Evolutionary conservation across 2,329 filamentous ascomycete genomes (phyloP), one percentile per base, ranked within the genome.

Genomic region (Paramyrothecium roridum): DNA sequence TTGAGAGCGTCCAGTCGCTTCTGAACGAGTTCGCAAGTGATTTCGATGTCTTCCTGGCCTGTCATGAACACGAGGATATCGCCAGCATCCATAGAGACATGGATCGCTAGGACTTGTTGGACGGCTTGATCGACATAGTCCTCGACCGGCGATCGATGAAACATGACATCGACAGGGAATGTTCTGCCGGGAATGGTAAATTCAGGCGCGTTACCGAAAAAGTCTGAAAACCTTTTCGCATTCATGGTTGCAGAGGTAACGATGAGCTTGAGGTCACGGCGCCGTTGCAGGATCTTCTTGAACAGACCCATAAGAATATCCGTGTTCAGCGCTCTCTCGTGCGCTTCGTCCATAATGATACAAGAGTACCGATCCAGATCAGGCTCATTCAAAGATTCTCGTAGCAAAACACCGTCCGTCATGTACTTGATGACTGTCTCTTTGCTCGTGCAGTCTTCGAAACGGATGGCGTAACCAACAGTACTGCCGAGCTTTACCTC

Each of bases 61-160:
- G 96, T 99, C 95, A 99, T 99, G 73, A 99, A 99, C 10, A 99
- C 93, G 10, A 99, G 78, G 54, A 99, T 98, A 73, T 99, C 95
- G 13, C 95, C 95, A 1, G 86, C 75, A 1, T 91, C 91, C 80
- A 98, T 96, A 0, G 93, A 96, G 12, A 99, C 93, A 65, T 99
- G 95, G 52, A 99, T 98, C 1, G 92, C 89, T 49, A 99, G 81
- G 43, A 97, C 90, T 72, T 98, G 95, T 68, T 97, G 95, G 52
- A 99, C 95, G 2, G 96, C 91, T 63, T 92, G 91, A 66, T 99
- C 96, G 30, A 99, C 95, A 63, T 99, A 99, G 69, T 99, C 95
- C 68, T 98, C 95, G 58, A 96, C 96, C 0, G 95, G 93, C 0
- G 93, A 96, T 57, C 93, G 86, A 53, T 96, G 95, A 68, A 91